A percentile compares a stretch with the other conserved stretches of the same genome.
These are phyloP conservation scores for Escallonia rubra DNA, from an alignment of 129 eudicot species.

Conservation along the genomic window DNA sequence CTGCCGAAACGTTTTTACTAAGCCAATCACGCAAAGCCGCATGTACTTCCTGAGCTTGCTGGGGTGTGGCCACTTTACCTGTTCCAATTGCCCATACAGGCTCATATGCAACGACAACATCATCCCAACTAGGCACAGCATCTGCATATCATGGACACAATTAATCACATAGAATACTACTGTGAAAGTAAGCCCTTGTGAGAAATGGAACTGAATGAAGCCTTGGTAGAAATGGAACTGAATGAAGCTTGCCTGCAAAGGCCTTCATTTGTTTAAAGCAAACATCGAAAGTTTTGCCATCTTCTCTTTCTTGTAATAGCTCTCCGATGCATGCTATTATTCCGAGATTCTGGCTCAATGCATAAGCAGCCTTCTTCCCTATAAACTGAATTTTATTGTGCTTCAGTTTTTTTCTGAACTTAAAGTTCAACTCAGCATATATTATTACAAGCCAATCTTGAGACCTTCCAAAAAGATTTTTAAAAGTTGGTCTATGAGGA, in stretches of 20 bases:
- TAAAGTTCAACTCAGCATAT: no score
- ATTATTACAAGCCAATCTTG: no score
- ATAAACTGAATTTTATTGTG: conserved; percentile 51
- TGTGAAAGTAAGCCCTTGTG: neutral
- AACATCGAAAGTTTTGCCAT: conserved; percentile 90
- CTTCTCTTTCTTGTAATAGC: conserved; percentile 86
- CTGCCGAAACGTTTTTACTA: conserved; percentile 51
- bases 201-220: neutral
- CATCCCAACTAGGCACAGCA: conserved; percentile 92
- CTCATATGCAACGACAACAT: conserved; percentile 88
- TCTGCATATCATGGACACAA: conserved; percentile 39
- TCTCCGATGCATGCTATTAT: conserved; percentile 92
- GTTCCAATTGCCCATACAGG: conserved; percentile 99
- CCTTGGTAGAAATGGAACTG: neutral
- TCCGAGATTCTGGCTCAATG: conserved; percentile 74
- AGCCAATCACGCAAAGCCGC: conserved; percentile 33
- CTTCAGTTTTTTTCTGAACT: no score
- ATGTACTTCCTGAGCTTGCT: conserved; percentile 39
- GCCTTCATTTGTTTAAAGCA: conserved; percentile 87
- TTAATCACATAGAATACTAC: neutral
- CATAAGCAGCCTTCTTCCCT: conserved; percentile 99
- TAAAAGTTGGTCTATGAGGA: neutral
- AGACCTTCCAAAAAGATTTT: no score
- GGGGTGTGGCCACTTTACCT: conserved; percentile 53
- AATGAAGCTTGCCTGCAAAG: conserved; percentile 61